Conservation (phyloP, 2,329 filamentous ascomycete genomes). For the Simplicillium sp. region DNA sequence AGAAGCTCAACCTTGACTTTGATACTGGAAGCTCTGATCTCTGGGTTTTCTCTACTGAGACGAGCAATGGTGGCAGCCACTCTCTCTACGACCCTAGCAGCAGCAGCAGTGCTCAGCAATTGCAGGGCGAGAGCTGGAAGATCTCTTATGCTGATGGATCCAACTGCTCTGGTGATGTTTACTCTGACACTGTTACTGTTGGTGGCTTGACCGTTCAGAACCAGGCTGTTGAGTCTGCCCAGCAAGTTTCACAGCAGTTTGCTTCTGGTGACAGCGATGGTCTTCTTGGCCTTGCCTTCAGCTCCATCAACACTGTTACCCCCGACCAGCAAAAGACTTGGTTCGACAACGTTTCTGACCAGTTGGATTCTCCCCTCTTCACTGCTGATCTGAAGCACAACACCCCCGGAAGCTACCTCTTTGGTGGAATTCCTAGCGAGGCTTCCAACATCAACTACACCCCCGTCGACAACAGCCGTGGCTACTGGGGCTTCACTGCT, state of each 20-base stretch:
- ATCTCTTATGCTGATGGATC: slow-evolving; percentile 36
- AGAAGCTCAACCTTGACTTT: slow-evolving; percentile 32
- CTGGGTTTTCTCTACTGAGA: slow-evolving; percentile 38
- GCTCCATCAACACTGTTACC: slow-evolving; percentile 30
- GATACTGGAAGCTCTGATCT: slow-evolving; percentile 37
- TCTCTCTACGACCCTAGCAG: slow-evolving; percentile 26
- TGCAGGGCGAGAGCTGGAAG: slow-evolving; percentile 26
- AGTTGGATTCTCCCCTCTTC: slow-evolving; percentile 10
- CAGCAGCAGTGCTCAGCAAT: slow-evolving; percentile 26
- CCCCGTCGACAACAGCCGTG: slow-evolving; percentile 42
- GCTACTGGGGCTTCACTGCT: slow-evolving; percentile 53
- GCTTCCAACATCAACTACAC: slow-evolving; percentile 48
- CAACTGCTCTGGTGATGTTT: slow-evolving; percentile 31
- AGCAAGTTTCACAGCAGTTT: slow-evolving; percentile 28
- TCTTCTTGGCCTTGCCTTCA: slow-evolving; percentile 33
- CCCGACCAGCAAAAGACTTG: slow-evolving; percentile 32
- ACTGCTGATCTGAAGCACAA: slow-evolving; percentile 19
- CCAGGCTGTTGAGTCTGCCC: slow-evolving; percentile 34
- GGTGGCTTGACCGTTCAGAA: slow-evolving; percentile 27
- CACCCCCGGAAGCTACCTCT: slow-evolving; percentile 52
- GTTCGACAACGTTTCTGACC: slow-evolving; percentile 21
- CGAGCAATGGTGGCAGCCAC: slow-evolving; percentile 26
- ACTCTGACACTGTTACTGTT: slow-evolving; percentile 31
- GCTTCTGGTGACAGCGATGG: slow-evolving; percentile 27
- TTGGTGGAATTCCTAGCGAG: slow-evolving; percentile 47